phyloP scores from a whole-genome alignment of 2,329 filamentous ascomycete species.

The Colletotrichum sansevieriae region DNA sequence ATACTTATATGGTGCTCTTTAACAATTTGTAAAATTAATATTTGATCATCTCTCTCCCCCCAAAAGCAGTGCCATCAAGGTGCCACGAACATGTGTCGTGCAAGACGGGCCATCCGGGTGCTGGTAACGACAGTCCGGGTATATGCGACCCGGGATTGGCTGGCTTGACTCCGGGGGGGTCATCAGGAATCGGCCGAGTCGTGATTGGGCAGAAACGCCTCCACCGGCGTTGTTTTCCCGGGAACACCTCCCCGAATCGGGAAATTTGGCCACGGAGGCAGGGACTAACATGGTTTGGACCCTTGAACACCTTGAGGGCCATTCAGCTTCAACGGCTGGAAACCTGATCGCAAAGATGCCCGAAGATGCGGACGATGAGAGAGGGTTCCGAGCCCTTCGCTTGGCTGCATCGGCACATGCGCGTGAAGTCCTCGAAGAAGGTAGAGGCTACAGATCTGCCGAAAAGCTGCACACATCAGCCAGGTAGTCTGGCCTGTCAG shows the following conservation, averaged over 20 bases:
- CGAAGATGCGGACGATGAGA: not conserved
- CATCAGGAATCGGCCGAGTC: slow-evolving; percentile 31
- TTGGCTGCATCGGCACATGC: not conserved
- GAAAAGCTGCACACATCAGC: too few relatives aligned
- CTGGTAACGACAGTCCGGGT: slow-evolving; percentile 16
- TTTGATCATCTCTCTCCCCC: not conserved
- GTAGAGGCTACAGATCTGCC: too few relatives aligned
- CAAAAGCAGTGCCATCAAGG: slow-evolving; percentile 28
- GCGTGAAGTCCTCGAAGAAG: too few relatives aligned
- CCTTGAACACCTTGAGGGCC: slow-evolving; percentile 34
- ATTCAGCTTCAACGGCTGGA: not conserved
- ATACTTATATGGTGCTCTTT: slow-evolving; percentile 21
- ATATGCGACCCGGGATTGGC: slow-evolving; percentile 34
- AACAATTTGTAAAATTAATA: not conserved
- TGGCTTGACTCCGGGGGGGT: slow-evolving; percentile 22
- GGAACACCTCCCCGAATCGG: slow-evolving; percentile 10
- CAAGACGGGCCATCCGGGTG: slow-evolving; percentile 35
- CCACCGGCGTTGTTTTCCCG: slow-evolving; percentile 2
- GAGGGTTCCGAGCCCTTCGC: slow-evolving; percentile 8
- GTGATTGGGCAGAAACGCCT: slow-evolving; percentile 23
- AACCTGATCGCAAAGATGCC: slow-evolving; percentile 1
- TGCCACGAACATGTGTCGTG: slow-evolving; percentile 12
- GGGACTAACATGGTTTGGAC: not conserved
- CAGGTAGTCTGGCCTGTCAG: too few relatives aligned
- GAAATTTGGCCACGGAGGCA: slow-evolving; percentile 17